These are phyloP conservation scores for Spiraea crenata DNA, from an alignment of 331 rosid genomes.

Conservation along the genomic window DNA sequence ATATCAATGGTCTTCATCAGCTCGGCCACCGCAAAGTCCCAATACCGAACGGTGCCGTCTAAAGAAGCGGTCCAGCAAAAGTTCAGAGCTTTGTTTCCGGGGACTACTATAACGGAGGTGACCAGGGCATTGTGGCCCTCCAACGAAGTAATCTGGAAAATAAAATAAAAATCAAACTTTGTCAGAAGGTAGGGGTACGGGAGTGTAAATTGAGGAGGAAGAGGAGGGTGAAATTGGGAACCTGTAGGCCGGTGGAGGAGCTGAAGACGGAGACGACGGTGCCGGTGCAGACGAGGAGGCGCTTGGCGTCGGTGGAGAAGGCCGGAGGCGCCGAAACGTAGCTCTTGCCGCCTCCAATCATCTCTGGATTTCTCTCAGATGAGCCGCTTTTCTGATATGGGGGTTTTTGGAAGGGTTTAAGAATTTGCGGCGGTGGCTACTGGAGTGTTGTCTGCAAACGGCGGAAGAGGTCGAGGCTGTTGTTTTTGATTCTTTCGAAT, in stretches of 20 bases:
- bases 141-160: slow-evolving; percentile 37
- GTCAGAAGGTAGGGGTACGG: not conserved
- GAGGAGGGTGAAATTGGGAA: slow-evolving; percentile 12
- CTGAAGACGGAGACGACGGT: slow-evolving; percentile 67
- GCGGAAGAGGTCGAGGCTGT: too few species aligned
- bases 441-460: too few species aligned
- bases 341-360: slow-evolving; percentile 71
- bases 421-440: too few species aligned
- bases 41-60: slow-evolving; percentile 78
- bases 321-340: slow-evolving; percentile 67
- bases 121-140: slow-evolving; percentile 73
- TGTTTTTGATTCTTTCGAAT: too few species aligned
- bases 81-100: slow-evolving; percentile 37
- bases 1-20: slow-evolving; percentile 55
- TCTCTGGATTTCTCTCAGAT: slow-evolving; percentile 17
- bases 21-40: slow-evolving; percentile 76
- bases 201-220: not conserved
- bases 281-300: slow-evolving; percentile 67
- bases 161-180: not conserved
- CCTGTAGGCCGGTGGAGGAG: slow-evolving; percentile 68
- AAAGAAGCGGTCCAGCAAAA: slow-evolving; percentile 82
- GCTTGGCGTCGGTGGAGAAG: slow-evolving; percentile 74
- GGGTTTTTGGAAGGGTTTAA: too few species aligned
- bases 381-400: too few species aligned
- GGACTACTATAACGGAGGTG: slow-evolving; percentile 67